These are phyloP conservation scores for Venturiaceae sp. DNA, from an alignment of 2,329 filamentous ascomycete species.

Conservation along the genomic window DNA sequence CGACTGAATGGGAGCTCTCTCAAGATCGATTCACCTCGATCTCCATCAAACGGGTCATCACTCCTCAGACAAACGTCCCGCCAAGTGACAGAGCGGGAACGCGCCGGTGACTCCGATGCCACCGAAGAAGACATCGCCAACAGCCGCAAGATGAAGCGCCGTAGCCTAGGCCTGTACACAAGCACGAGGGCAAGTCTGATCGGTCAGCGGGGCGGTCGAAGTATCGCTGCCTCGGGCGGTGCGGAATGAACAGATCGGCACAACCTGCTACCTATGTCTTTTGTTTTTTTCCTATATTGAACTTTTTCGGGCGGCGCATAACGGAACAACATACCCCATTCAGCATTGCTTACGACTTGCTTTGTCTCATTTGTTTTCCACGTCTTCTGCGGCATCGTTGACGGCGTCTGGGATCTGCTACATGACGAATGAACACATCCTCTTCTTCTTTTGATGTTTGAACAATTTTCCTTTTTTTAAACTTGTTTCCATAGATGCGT, in stretches of 20 bases:
- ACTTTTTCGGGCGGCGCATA: neutral
- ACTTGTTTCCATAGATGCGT: neutral
- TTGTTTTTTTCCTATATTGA: neutral
- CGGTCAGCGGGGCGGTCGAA: neutral
- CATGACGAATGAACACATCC: neutral
- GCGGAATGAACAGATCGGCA: neutral
- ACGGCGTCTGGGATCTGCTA: neutral
- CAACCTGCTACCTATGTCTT: neutral
- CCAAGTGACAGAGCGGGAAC: neutral
- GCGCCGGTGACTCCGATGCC: neutral
- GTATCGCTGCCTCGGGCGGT: neutral
- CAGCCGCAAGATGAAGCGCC: neutral
- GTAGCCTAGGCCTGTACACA: slow-evolving; percentile 5
- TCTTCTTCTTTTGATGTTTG: neutral
- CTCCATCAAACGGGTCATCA: neutral
- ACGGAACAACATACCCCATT: neutral
- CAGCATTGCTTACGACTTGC: neutral
- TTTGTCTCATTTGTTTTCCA: neutral
- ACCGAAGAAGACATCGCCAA: neutral
- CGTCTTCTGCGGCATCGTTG: neutral
- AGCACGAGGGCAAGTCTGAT: neutral
- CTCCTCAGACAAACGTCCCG: neutral
- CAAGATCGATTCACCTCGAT: neutral
- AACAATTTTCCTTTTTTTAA: neutral
- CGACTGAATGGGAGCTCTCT: neutral